A percentile compares a stretch with the other conserved stretches of the same genome.
phyloP scores from a whole-genome alignment of 208 protist species.

The Angomonas deanei region DNA sequence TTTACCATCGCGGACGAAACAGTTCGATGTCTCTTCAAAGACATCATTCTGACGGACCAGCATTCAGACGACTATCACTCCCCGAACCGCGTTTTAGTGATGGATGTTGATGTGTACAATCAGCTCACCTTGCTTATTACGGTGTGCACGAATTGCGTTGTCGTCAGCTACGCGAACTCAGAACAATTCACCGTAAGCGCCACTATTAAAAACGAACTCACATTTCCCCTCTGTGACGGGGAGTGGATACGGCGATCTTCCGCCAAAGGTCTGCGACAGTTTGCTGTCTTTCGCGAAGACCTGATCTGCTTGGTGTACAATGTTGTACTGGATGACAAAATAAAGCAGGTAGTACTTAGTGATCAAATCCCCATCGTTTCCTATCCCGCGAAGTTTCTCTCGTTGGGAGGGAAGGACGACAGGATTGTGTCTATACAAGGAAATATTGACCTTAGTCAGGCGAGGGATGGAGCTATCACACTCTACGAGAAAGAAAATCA shows the following conservation, averaged over 20 bases:
- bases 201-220: conserved; percentile 5
- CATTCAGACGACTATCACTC: neutral
- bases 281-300: conserved; percentile 5
- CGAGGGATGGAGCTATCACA: neutral
- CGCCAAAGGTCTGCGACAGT: neutral
- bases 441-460: neutral
- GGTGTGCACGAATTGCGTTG: neutral
- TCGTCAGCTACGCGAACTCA: neutral
- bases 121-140: neutral
- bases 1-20: neutral
- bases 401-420: neutral
- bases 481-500: neutral
- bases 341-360: conserved; percentile 3
- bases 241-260: neutral
- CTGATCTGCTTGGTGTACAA: conserved; percentile 1
- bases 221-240: conserved; percentile 2
- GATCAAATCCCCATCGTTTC: conserved; percentile 2
- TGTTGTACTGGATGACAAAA: conserved; percentile 3
- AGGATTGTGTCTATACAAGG: neutral
- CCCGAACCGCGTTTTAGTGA: neutral
- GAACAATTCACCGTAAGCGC: neutral
- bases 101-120: neutral
- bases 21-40: neutral
- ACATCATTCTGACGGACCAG: neutral
- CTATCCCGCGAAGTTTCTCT: neutral